phyloP scores from a whole-genome alignment of 2,329 filamentous ascomycete species.

The Penicillium sp. region DNA sequence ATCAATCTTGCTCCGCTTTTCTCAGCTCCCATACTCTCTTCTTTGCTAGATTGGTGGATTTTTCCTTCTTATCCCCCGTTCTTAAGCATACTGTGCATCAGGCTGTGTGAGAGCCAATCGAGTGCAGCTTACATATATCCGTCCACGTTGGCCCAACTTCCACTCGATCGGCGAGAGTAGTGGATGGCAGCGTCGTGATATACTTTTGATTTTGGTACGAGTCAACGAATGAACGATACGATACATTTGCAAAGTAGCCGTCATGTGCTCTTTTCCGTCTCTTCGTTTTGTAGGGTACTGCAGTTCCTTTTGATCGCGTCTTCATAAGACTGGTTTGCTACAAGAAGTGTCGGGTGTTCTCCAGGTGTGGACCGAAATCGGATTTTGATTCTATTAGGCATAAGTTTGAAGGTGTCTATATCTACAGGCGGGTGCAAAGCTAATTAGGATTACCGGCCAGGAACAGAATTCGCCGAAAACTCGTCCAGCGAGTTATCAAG shows the following conservation, averaged over 20 bases:
- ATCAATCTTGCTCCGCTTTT: constrained; percentile 1
- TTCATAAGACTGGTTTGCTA: neutral
- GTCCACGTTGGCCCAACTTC: neutral
- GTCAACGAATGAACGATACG: constrained; percentile 41
- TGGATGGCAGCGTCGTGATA: constrained; percentile 10
- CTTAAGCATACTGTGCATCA: neutral
- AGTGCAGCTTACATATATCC: neutral
- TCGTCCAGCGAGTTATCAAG: neutral
- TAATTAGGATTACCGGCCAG: neutral
- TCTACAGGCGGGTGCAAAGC: neutral
- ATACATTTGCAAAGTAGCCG: constrained; percentile 19
- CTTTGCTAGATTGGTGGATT: constrained; percentile 1
- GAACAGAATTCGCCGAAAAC: neutral
- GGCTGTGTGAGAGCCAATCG: neutral
- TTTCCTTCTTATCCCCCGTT: neutral
- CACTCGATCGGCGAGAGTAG: neutral
- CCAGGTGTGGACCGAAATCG: neutral
- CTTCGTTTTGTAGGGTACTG: too few species aligned
- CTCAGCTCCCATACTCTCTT: neutral
- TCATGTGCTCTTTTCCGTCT: neutral
- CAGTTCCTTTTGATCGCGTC: neutral
- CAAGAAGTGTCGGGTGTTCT: neutral
- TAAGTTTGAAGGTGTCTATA: neutral
- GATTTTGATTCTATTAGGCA: neutral
- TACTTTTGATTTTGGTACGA: constrained; percentile 31